Percentiles rank a stretch among this genome's conserved stretches.
Conservation (phyloP, 345 rosid species). For the Brassica nigra region DNA sequence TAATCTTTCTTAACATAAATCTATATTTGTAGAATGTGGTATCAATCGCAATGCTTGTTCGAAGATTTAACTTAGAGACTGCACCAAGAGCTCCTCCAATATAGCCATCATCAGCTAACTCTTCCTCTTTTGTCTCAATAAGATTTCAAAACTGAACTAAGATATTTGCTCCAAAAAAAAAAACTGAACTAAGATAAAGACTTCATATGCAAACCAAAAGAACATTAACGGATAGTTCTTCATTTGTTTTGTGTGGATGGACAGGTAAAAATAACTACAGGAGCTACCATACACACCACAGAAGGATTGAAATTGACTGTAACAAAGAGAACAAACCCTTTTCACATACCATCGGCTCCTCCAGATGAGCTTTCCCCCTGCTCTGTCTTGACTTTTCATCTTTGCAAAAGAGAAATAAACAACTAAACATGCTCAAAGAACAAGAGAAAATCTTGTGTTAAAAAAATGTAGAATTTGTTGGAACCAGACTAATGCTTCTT, state of each 20-base stretch:
- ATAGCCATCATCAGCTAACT: conserved; percentile 36
- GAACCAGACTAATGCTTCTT: conserved; percentile 5
- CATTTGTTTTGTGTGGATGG: conserved; percentile 15
- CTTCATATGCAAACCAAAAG: background rate
- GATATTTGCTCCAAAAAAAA: too few relatives aligned
- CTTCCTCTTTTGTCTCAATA: background rate
- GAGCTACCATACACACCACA: conserved; percentile 95
- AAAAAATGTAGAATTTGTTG: conserved; percentile 11
- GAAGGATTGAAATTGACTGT: conserved; percentile 76
- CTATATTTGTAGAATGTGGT: conserved; percentile 61
- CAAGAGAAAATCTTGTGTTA: conserved; percentile 2
- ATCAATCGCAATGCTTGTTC: conserved; percentile 90
- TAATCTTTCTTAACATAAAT: background rate
- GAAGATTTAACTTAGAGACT: conserved; percentile 69
- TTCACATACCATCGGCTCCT: conserved; percentile 45
- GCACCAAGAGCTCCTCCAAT: conserved; percentile 91
- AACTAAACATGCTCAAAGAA: background rate
- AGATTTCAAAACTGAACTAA: background rate
- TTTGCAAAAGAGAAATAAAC: conserved; percentile 11
- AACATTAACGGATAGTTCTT: background rate
- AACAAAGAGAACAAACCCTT: conserved; percentile 58
- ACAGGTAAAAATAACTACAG: conserved; percentile 90
- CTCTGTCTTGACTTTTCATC: conserved; percentile 39
- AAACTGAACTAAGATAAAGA: background rate
- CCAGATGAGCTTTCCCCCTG: conserved; percentile 59